Conservation (phyloP, 331 rosid genomes). For the Pyracantha coccinea region DNA sequence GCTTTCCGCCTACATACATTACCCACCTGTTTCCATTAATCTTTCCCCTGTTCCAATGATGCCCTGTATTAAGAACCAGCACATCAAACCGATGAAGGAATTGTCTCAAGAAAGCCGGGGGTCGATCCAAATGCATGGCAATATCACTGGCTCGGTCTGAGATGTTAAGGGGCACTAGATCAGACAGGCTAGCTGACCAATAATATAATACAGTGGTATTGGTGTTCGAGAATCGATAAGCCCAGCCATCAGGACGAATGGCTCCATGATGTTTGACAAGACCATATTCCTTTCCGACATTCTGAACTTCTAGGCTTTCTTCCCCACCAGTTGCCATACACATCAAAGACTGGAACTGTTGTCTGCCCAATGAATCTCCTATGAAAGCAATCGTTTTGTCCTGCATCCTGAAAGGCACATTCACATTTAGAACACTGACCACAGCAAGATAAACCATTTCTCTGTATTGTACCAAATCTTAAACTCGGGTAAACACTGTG, state of each 20-base stretch:
- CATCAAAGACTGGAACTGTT: slow-evolving; percentile 93
- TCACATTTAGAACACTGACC: slow-evolving; percentile 6
- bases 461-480: background rate
- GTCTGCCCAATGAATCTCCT: slow-evolving; percentile 93
- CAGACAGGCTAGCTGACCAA: slow-evolving; percentile 89
- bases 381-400: slow-evolving; percentile 79
- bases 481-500: background rate
- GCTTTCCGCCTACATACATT: slow-evolving; percentile 68
- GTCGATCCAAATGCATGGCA: slow-evolving; percentile 89
- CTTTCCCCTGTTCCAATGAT: slow-evolving; percentile 94
- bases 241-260: slow-evolving; percentile 96
- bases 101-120: slow-evolving; percentile 71
- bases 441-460: background rate
- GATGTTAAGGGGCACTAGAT: slow-evolving; percentile 57
- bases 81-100: slow-evolving; percentile 57
- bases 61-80: slow-evolving; percentile 89
- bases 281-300: slow-evolving; percentile 69
- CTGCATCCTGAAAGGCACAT: slow-evolving; percentile 65
- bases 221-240: slow-evolving; percentile 66
- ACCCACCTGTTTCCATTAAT: slow-evolving; percentile 74
- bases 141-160: slow-evolving; percentile 38
- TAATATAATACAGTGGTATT: slow-evolving; percentile 81
- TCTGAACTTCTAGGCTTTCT: slow-evolving; percentile 53
- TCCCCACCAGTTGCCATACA: slow-evolving; percentile 84
- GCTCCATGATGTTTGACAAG: slow-evolving; percentile 75